Evolutionary conservation across 139 green algal species (phyloP), one percentile per base, ranked within the genome.

Genomic region (Haematococcus sp.): DNA sequence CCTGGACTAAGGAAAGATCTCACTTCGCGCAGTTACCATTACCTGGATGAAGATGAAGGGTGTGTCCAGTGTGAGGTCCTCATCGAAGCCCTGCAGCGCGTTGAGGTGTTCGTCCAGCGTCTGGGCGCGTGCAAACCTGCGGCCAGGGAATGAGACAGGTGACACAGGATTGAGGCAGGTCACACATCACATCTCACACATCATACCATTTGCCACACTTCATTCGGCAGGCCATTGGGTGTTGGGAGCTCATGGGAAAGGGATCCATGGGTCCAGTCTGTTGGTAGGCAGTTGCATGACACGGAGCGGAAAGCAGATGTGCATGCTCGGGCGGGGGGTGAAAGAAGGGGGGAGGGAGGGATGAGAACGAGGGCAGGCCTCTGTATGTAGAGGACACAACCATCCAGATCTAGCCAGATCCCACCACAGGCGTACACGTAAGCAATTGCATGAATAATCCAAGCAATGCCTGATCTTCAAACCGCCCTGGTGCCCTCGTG

Each of bases 1-100:
- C 7, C 23, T 27, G 4, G 52, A 4, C 20, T 25, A 15, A 25
- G 4, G 52, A 4, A 9, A 27, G 52, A 4, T 25, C 52, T 9
- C 20, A 27, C 15, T 60, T 27, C 52, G 13, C 4, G 9, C 52
- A 33, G 3, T 28, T 17, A 31, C 61, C 40, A 7, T 7, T 11
- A 72, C 66, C 66, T 72, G 66, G 43, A 72, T 22, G 27, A 63
- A 44, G 25, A 72, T 52, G 66, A 72, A 72, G 44, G 66, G 66
- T 27, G 66, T 72, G 66, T 72, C 66, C 7, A 72, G 44, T 5
- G n/a, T 31, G 5, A 72, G 23, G 22, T 72, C 66, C 27, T 72
- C 66, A 27, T 72, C 66, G 46, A 72, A 72, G 66, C 46, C 46
- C 44, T 61, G 25, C 25, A 72, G 43, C 3, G 66, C 66, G 43